Percentiles rank a stretch among this genome's conserved stretches.
These are phyloP conservation scores for Sphaerosporella brunnea DNA, from an alignment of 495 filamentous ascomycete genomes.

Conservation along the genomic window DNA sequence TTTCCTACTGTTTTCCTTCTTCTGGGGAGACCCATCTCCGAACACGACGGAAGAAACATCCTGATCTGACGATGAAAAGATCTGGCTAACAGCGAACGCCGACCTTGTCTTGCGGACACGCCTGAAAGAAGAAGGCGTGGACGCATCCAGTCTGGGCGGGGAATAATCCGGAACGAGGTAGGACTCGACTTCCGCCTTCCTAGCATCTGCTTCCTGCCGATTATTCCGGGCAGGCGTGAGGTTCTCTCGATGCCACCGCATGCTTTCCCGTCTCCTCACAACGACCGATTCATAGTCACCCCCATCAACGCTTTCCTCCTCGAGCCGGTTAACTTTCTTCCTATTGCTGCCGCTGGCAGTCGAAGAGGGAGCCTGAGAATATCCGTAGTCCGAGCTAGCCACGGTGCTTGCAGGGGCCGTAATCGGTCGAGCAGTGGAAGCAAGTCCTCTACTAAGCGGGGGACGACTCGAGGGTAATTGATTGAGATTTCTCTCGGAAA, in stretches of 20 bases:
- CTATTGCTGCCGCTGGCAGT: not conserved
- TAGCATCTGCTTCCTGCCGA: not conserved
- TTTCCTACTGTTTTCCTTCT: constrained; percentile 12
- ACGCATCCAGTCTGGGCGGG: constrained; percentile 43
- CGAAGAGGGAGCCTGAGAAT: not conserved
- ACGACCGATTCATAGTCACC: not conserved
- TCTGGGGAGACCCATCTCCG: constrained; percentile 11
- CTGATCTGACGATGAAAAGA: constrained; percentile 6
- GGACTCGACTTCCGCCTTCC: no score
- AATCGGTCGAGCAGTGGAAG: not conserved
- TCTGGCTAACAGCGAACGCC: constrained; percentile 37
- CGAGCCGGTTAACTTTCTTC: not conserved
- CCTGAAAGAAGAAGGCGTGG: constrained; percentile 56
- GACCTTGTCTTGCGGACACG: constrained; percentile 56
- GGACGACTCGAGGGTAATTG: not conserved
- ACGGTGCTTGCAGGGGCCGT: not conserved
- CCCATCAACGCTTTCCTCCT: not conserved
- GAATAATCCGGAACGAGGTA: no score
- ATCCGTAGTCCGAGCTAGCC: not conserved
- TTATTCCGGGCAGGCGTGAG: not conserved
- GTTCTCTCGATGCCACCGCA: constrained; percentile 1
- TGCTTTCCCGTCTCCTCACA: constrained; percentile 1
- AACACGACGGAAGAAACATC: constrained; percentile 14
- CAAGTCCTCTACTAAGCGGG: not conserved
- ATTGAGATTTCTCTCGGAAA: constrained; percentile 4